A percentile compares a stretch with the other conserved stretches of the same genome.
Evolutionary conservation across 345 rosid species (phyloP).

Genomic region (Stellera chamaejasme): DNA sequence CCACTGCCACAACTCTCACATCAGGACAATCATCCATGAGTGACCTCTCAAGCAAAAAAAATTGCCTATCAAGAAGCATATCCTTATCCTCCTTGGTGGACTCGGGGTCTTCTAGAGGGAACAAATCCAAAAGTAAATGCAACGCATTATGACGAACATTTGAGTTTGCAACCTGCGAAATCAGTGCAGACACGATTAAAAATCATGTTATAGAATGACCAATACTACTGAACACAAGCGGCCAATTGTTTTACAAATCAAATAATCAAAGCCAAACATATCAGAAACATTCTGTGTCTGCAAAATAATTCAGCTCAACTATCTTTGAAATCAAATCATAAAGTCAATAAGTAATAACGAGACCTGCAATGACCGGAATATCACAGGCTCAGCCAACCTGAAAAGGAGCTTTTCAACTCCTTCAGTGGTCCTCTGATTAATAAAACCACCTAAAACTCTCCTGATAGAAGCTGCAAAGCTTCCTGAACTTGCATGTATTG

Average conservation of each 20-base stretch:
- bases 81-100: constrained; percentile 85
- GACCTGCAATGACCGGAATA: constrained; percentile 87
- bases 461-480: constrained; percentile 62
- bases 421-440: constrained; percentile 53
- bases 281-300: too few species aligned
- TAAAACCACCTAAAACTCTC: constrained; percentile 73
- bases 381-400: constrained; percentile 72
- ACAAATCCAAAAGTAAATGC: constrained; percentile 79
- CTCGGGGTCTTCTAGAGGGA: constrained; percentile 94
- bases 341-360: background rate
- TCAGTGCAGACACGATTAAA: constrained; percentile 9
- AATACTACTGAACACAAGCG: constrained; percentile 3
- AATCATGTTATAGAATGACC: background rate
- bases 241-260: background rate
- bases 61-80: constrained; percentile 69
- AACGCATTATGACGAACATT: constrained; percentile 86
- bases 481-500: constrained; percentile 48
- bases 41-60: constrained; percentile 70
- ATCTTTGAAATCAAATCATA: background rate
- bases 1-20: constrained; percentile 87
- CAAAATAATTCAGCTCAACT: too few species aligned
- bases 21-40: constrained; percentile 84
- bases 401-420: constrained; percentile 89
- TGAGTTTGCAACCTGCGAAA: constrained; percentile 86
- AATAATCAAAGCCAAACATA: too few species aligned